These are phyloP conservation scores for Anthracocystis setariae DNA, from an alignment of 1,284 basidiomycete genomes.

Conservation along the genomic window DNA sequence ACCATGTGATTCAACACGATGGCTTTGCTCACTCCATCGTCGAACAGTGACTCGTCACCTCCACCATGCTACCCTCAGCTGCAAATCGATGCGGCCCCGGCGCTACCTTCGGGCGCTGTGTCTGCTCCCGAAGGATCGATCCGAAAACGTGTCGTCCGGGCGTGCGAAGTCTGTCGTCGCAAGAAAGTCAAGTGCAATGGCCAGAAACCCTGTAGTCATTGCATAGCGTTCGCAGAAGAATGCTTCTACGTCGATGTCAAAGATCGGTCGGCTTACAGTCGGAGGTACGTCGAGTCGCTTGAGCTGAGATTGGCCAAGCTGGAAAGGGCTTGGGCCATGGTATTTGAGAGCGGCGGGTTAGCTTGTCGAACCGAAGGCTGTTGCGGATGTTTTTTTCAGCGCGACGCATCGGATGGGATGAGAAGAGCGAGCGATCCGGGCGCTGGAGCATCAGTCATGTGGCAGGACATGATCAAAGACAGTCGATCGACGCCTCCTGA, in stretches of 20 bases:
- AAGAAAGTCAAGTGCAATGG: slow-evolving; percentile 59
- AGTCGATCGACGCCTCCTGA: neutral
- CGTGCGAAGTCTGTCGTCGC: slow-evolving; percentile 52
- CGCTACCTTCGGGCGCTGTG: neutral
- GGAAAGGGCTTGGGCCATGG: slow-evolving; percentile 15
- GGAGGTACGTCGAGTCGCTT: slow-evolving; percentile 50
- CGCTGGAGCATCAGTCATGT: neutral
- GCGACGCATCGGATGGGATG: neutral
- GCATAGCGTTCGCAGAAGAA: slow-evolving; percentile 42
- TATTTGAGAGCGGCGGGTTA: neutral
- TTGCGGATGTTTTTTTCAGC: neutral
- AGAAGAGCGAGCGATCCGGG: slow-evolving; percentile 12
- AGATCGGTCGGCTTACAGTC: slow-evolving; percentile 45
- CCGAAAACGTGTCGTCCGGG: slow-evolving; percentile 45
- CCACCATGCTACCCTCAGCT: slow-evolving; percentile 1
- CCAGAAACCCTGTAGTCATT: slow-evolving; percentile 47
- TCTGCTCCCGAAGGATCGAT: slow-evolving; percentile 17
- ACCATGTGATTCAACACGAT: slow-evolving; percentile 18
- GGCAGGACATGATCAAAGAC: neutral
- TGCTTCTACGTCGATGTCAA: slow-evolving; percentile 49
- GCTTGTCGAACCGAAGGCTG: neutral
- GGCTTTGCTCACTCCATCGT: slow-evolving; percentile 5
- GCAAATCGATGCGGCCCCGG: neutral
- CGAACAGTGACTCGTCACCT: slow-evolving; percentile 6
- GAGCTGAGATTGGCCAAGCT: slow-evolving; percentile 38